A percentile compares a stretch with the other conserved stretches of the same genome.
Conservation (phyloP, 1,139 yeast genomes). For the Blastobotrys indianensis region DNA sequence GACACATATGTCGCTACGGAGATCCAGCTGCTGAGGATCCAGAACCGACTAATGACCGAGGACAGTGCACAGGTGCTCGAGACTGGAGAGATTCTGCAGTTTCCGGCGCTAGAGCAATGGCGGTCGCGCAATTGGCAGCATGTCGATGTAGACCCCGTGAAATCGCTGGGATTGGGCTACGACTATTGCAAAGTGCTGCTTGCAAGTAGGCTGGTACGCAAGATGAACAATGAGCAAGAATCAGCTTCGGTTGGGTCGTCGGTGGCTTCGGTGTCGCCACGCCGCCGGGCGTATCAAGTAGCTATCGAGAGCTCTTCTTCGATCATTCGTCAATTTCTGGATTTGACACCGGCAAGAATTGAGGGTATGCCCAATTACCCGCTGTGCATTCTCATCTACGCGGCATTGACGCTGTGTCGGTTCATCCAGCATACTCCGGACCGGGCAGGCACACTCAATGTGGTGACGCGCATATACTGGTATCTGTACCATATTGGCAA, state of each 20-base stretch:
- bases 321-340: constrained; percentile 39
- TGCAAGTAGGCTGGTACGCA: background rate
- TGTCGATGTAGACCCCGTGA: constrained; percentile 5
- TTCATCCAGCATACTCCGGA: constrained; percentile 35
- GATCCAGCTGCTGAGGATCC: constrained; percentile 14
- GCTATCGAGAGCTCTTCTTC: constrained; percentile 36
- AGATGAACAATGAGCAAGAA: too few species aligned
- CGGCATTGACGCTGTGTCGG: constrained; percentile 46
- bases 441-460: constrained; percentile 28
- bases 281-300: constrained; percentile 3
- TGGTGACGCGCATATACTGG: constrained; percentile 50
- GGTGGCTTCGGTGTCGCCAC: background rate
- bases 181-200: constrained; percentile 12
- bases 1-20: constrained; percentile 16
- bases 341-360: constrained; percentile 40
- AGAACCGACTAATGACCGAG: constrained; percentile 4
- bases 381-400: constrained; percentile 45
- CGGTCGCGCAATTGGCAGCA: constrained; percentile 1
- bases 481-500: constrained; percentile 50
- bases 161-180: constrained; percentile 4
- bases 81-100: background rate
- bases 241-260: too few species aligned
- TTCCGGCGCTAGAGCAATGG: constrained; percentile 9
- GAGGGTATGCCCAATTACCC: constrained; percentile 49
- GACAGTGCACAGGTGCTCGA: background rate